These are phyloP conservation scores for Cyclotella sp. DNA, from an alignment of 108 stramenopile genomes.

Conservation along the genomic window DNA sequence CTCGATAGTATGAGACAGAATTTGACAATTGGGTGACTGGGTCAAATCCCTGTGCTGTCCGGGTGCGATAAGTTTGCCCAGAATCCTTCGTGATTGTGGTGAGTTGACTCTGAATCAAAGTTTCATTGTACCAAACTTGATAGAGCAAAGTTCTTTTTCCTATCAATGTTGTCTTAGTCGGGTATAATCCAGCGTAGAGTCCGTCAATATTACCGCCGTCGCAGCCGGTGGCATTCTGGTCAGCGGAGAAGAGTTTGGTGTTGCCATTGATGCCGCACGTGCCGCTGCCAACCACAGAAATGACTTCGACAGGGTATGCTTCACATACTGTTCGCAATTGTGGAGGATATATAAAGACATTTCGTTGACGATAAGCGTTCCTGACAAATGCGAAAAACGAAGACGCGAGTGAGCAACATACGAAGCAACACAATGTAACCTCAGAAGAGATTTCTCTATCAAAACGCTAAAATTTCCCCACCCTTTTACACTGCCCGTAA, in stretches of 20 bases:
- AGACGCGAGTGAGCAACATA: constrained; percentile 5
- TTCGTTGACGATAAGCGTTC: constrained; percentile 55
- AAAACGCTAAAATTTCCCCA: background rate
- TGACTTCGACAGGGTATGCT: background rate
- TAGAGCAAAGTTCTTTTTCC: constrained; percentile 55
- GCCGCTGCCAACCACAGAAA: constrained; percentile 40
- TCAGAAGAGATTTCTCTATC: background rate
- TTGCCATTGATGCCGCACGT: constrained; percentile 56
- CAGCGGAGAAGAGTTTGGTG: constrained; percentile 48
- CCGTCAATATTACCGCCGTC: constrained; percentile 42
- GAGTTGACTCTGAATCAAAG: constrained; percentile 55
- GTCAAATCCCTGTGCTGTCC: constrained; percentile 55
- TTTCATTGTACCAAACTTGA: constrained; percentile 37
- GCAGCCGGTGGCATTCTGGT: constrained; percentile 35
- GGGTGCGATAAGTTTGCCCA: constrained; percentile 30
- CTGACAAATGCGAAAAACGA: constrained; percentile 13
- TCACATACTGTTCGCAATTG: constrained; percentile 10
- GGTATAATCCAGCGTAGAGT: constrained; percentile 10
- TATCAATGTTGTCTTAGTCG: constrained; percentile 39
- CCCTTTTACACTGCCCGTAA: constrained; percentile 38
- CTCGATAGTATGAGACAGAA: constrained; percentile 49
- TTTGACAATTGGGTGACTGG: constrained; percentile 3
- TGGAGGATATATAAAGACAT: constrained; percentile 57
- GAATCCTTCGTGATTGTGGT: constrained; percentile 37
- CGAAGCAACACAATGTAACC: too few relatives aligned